Evolutionary conservation across 2,329 filamentous ascomycete species (phyloP), one percentile per base, ranked within the genome.

Genomic region (Aurifilum marmelostoma): DNA sequence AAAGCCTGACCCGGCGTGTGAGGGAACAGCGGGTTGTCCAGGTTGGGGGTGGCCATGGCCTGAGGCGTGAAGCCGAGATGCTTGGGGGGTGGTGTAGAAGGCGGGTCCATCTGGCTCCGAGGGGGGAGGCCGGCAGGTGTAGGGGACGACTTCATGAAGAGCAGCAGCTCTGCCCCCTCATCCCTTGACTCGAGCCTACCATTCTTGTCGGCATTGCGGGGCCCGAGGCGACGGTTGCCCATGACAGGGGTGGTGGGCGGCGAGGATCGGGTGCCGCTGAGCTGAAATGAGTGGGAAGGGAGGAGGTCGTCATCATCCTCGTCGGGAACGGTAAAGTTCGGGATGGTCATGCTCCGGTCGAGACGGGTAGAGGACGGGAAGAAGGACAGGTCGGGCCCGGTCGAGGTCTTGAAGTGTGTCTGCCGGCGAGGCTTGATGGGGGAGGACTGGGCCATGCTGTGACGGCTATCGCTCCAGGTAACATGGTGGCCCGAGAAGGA

Each of bases 121-220:
- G 80, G 79, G 34, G 80, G 80, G 32, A 85, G 83, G 66, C 90
- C 89, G 61, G 92, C 93, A 0, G 94, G 93, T 0, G 94, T 97
- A 0, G 96, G 96, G 8, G 95, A 98, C 65, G 93, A 93, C 63
- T 94, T 94, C 21, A 98, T 88, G 78, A 95, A 97, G 52, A 95
- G 84, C 32, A 96, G 83, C 50, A 95, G 81, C 77, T 93, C 92
- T 21, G 91, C 92, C 39, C 93, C 94, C 76, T 97, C 92, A 76
- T 96, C 90, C 70, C 89, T 91, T 1, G 84, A 80, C 32, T 87
- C 72, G 41, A 69, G 71, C 56, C 71, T 78, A 75, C 76, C 75
- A 69, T 77, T 78, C 73, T 82, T 83, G 67, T 85, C 84, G 72
- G 81, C 85, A 78, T 77, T 66, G 61, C 68, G 66, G 84, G 69